Percentiles rank a stretch among this genome's conserved stretches.
These are phyloP conservation scores for Candida mesenterica DNA, from an alignment of 1,139 yeast species.

Conservation along the genomic window DNA sequence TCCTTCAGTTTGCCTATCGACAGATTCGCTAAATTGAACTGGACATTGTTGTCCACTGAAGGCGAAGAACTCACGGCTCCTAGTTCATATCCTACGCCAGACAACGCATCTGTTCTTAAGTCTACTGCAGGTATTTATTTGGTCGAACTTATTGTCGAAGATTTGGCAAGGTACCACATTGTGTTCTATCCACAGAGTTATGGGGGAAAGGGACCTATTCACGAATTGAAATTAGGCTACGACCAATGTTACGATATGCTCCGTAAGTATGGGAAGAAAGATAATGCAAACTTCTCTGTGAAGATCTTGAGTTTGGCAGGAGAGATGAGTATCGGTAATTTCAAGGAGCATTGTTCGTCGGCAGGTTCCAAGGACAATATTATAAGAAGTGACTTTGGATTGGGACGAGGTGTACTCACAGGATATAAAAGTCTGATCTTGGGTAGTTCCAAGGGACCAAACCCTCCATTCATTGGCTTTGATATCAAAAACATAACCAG, in stretches of 20 bases:
- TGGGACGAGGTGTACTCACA: slow-evolving; percentile 31
- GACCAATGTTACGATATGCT: slow-evolving; percentile 43
- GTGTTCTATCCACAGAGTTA: slow-evolving; percentile 57
- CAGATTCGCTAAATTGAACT: slow-evolving; percentile 30
- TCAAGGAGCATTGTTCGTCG: slow-evolving; percentile 22
- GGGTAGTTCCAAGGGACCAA: slow-evolving; percentile 31
- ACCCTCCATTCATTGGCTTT: slow-evolving; percentile 28
- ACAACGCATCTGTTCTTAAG: slow-evolving; percentile 46
- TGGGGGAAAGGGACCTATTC: slow-evolving; percentile 61
- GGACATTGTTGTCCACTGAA: slow-evolving; percentile 19
- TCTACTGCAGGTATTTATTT: slow-evolving; percentile 69
- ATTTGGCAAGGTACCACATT: slow-evolving; percentile 59
- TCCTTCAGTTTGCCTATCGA: slow-evolving; percentile 75
- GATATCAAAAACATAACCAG: slow-evolving; percentile 34
- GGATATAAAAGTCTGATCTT: slow-evolving; percentile 48
- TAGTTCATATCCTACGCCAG: slow-evolving; percentile 25
- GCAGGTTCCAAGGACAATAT: slow-evolving; percentile 15
- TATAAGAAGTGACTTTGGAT: slow-evolving; percentile 43
- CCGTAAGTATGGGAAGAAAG: slow-evolving; percentile 24
- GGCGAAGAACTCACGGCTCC: slow-evolving; percentile 26
- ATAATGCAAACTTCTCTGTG: slow-evolving; percentile 42
- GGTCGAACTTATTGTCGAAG: slow-evolving; percentile 64
- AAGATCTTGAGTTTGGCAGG: slow-evolving; percentile 49
- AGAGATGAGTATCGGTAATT: slow-evolving; percentile 32
- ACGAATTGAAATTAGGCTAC: slow-evolving; percentile 49